Percentiles rank a stretch among this genome's conserved stretches.
Evolutionary conservation across 2,329 filamentous ascomycete genomes (phyloP).

Genomic region (Colletotrichum falcatum): DNA sequence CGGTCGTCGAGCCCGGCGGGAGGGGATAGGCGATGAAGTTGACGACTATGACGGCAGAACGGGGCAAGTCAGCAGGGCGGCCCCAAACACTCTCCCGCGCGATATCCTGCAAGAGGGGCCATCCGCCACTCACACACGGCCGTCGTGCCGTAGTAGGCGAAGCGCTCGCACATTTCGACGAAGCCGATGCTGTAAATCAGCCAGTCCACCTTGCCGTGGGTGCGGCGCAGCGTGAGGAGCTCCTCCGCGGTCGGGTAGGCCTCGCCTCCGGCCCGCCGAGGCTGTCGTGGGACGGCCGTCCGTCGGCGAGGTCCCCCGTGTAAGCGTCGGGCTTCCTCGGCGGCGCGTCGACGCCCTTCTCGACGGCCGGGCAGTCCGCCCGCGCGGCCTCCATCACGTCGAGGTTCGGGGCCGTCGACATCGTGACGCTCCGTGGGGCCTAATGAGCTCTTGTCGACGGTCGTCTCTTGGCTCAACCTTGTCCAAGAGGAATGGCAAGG

Average conservation of each 20-base stretch:
- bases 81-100: no score
- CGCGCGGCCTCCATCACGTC: slow-evolving; percentile 35
- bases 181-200: slow-evolving; percentile 70
- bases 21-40: slow-evolving; percentile 68
- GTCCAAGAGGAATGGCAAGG: neutral
- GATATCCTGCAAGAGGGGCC: neutral
- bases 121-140: slow-evolving; percentile 63
- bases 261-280: slow-evolving; percentile 44
- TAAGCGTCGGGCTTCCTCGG: slow-evolving; percentile 12
- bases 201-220: slow-evolving; percentile 66
- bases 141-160: slow-evolving; percentile 73
- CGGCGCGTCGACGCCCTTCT: slow-evolving; percentile 29
- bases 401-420: slow-evolving; percentile 35
- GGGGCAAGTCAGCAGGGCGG: slow-evolving; percentile 54
- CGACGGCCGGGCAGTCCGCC: slow-evolving; percentile 29
- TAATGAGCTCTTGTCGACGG: neutral
- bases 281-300: neutral
- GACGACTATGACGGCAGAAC: slow-evolving; percentile 58
- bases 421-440: neutral
- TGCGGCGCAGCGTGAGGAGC: slow-evolving; percentile 62
- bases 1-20: slow-evolving; percentile 64
- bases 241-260: slow-evolving; percentile 66
- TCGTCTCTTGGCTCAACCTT: neutral
- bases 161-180: slow-evolving; percentile 73
- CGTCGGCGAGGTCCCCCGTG: slow-evolving; percentile 4